Evolutionary conservation across 2,329 filamentous ascomycete genomes (phyloP), one percentile per base, ranked within the genome.

Genomic region (Graphiopsis chlorocephala): DNA sequence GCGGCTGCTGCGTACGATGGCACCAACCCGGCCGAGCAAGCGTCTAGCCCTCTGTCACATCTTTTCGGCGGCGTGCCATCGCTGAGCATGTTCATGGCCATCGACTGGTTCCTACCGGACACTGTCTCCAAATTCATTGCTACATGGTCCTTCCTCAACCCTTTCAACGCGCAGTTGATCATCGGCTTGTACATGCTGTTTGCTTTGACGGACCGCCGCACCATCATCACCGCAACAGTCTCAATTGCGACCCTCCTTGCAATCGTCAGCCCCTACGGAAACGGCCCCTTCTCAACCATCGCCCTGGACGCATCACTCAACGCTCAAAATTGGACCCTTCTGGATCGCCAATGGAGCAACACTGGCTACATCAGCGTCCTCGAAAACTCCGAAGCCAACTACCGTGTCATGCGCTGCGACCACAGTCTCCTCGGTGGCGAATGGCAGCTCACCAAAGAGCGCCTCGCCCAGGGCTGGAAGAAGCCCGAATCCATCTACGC

Each of bases 331-430:
- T 98, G 89, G 84, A 85, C 86, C 1, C 79, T 98, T 1, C 76
- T 98, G 52, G 93, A 93, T 56, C 88, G 95, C 12, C 84, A 86
- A 69, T 95, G 98, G 77, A 97, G 93, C 0, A 78, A 90, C 57
- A 98, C 95, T 0, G 95, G 95, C 7, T 98, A 99, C 74, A 83
- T 99, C 50, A 97, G 94, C 0, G 91, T 99, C 1, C 76, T 97
- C 28, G 91, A 99, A 69, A 95, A 88, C 74, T 74, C 83, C 8
- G 78, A 88, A 5, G 82, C 86, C 45, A 85, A 88, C 1, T 97
- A 91, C 78, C 86, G 93, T 1, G 87, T 93, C 17, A 86, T 99
- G 83, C 87, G 95, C 66, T 97, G 93, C 76, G 95, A 98, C 72
- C 95, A 99, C 77, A 97, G 93, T 72, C 83, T 99, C 33, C 84